Evolutionary conservation across 179 eudicot genomes (phyloP), one percentile per base, ranked within the genome.

Genomic region (Spinacia oleracea): DNA sequence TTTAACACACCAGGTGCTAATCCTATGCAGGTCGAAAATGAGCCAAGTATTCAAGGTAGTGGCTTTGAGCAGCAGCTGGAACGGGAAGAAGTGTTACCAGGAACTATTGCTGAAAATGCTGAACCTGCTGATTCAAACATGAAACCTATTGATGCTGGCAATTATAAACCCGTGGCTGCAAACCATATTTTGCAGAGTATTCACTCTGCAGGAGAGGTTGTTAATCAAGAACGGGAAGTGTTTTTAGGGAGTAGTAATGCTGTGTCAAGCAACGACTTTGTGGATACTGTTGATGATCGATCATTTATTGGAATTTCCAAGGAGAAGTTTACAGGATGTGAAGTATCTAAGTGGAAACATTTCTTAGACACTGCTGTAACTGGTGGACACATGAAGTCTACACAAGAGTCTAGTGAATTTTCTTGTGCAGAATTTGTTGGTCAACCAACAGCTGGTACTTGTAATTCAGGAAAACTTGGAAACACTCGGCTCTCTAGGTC

Each of bases 361-460:
- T 53, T 68, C 42, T 80, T 63, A 73, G 78, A 85, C 70, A 53
- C 48, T 77, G 70, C 79, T 6, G 48, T 68, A 60, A 51, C 40
- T 31, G 70, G 23, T 55, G 83, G 83, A 70, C 73, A 68, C 29
- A 15, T 69, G 64, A 80, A 38, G 78, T 70, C 84, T 34, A 42
- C 45, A 18, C 77, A 75, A 75, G 85, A 64, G 60, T 80, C 89
- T 50, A 85, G 84, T 86, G 90, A 89, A 69, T 79, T 78, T 68
- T 70, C 69, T 46, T 38, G 63, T 73, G 34, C 43, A 15, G 76
- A 83, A 40, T 76, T 87, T 72, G 77, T 27, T 25, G 51, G 35
- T 56, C 53, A 71, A 16, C 60, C 35, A 50, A 72, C 50, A 38
- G 64, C 21, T 21, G 73, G n/a, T 72, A 38, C 60, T 53, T 79